Percentiles rank a stretch among this genome's conserved stretches.
Conservation (phyloP, 495 filamentous ascomycete species). For the Saxophila tyrrhenica region DNA sequence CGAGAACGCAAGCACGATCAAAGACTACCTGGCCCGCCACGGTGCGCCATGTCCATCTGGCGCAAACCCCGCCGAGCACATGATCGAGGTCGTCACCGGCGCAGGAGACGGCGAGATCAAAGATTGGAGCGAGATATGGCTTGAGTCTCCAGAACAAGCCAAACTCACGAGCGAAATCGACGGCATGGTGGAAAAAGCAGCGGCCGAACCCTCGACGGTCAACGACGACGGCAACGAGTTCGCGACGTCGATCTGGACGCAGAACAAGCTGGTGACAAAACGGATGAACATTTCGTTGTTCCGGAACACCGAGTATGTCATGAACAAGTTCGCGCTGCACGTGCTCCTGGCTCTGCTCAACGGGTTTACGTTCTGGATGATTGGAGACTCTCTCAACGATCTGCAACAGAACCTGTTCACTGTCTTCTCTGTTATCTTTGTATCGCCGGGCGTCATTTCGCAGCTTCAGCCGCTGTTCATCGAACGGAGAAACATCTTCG, state of each 20-base stretch:
- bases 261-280: constrained; percentile 38
- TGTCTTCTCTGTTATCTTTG: constrained; percentile 43
- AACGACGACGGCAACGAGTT: constrained; percentile 36
- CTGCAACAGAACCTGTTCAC: constrained; percentile 55
- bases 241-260: constrained; percentile 33
- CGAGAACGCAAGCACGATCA: constrained; percentile 40
- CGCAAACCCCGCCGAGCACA: constrained; percentile 57
- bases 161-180: constrained; percentile 50
- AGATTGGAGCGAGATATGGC: constrained; percentile 62
- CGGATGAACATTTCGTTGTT: constrained; percentile 83
- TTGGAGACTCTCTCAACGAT: constrained; percentile 58
- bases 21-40: constrained; percentile 48
- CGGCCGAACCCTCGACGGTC: constrained; percentile 14
- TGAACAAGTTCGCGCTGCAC: constrained; percentile 53
- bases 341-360: constrained; percentile 55
- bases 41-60: constrained; percentile 47
- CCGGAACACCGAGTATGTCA: constrained; percentile 77
- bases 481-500: constrained; percentile 41
- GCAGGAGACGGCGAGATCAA: too few species aligned
- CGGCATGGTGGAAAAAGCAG: too few species aligned
- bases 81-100: constrained; percentile 63
- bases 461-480: constrained; percentile 46
- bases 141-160: constrained; percentile 64
- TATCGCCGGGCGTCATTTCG: constrained; percentile 39
- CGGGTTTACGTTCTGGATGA: constrained; percentile 76